phyloP scores from a whole-genome alignment of 345 rosid genomes.

The Salix udensis region DNA sequence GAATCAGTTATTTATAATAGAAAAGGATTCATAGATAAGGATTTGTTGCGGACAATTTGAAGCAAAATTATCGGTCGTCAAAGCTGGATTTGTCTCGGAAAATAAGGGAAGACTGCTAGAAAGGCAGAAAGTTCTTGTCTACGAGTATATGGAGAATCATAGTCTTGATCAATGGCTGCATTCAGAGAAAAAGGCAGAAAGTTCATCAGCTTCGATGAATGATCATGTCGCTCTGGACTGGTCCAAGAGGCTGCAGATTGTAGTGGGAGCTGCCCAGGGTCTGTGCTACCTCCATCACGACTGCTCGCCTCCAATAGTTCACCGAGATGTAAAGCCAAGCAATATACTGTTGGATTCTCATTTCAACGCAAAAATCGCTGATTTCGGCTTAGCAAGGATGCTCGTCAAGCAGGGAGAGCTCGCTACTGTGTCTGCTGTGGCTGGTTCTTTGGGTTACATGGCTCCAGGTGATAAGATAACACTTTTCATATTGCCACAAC shows the following conservation, averaged over 20 bases:
- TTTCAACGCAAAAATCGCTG: slow-evolving; percentile 31
- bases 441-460: slow-evolving; percentile 24
- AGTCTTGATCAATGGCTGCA: slow-evolving; percentile 29
- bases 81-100: neutral
- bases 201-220: neutral
- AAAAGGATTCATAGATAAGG: neutral
- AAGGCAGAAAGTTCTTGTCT: slow-evolving; percentile 15
- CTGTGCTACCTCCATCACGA: slow-evolving; percentile 25
- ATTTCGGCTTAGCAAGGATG: slow-evolving; percentile 25
- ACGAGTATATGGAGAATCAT: slow-evolving; percentile 17
- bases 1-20: neutral
- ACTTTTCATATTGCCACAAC: neutral
- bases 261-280: slow-evolving; percentile 26
- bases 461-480: slow-evolving; percentile 21
- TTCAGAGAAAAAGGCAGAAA: neutral
- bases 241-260: slow-evolving; percentile 21
- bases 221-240: slow-evolving; percentile 17
- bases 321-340: slow-evolving; percentile 30
- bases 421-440: slow-evolving; percentile 14
- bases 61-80: neutral
- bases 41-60: neutral
- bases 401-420: neutral
- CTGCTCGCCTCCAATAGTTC: slow-evolving; percentile 13
- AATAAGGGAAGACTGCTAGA: neutral
- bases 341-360: slow-evolving; percentile 22